Base-by-base conservation (phyloP, 805 yeast species). In the Spathaspora arborariae region DNA sequence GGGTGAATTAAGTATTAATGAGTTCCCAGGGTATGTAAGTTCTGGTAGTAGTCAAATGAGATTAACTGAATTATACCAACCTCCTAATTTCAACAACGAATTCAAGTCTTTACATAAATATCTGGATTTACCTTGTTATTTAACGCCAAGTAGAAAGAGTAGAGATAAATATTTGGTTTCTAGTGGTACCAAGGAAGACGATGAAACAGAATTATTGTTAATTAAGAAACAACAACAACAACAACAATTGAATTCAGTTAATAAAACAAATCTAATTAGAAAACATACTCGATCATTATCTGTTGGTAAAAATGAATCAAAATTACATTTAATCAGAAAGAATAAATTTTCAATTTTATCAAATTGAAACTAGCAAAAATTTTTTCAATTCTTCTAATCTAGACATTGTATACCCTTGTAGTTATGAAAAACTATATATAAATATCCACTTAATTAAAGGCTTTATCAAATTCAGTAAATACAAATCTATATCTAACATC, bases 401-500 rank as follows among this genome's bases (percentile, higher is more conserved):
- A 27, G n/a, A 27, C n/a, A 3, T 4, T 30, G 35, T 30, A 30
- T 30, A 30, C 35, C 35, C 35, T 30, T 30, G 35, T 30, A 30
- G 35, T 30, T 30, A 30, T 24, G 11, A 5, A 5, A 30, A 20
- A 18, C 39, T 37, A 36, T 36, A 9, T 36, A 36, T 6, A 13
- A 19, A 18, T 37, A 30, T 30, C 15, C 6, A 36, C 39, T 24
- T 39, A 39, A 24, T 39, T 35, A 19, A 76, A 76, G 2, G 68
- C 75, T 57, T 76, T 67, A 55, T 79, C 79, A 62, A 68, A 81
- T 18, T 78, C 80, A 46, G 78, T 75, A 52, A 84, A 67, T 8
- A 83, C 82, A 56, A 79, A 80, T 70, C 89, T 76, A 62, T 82
- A 84, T 55, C 78, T 76, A 40, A 81, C 82, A 50, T 81, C 82